Percentiles rank a stretch among this genome's conserved stretches.
Evolutionary conservation across 2,329 filamentous ascomycete species (phyloP).

Genomic region (Colletotrichum sublineola): DNA sequence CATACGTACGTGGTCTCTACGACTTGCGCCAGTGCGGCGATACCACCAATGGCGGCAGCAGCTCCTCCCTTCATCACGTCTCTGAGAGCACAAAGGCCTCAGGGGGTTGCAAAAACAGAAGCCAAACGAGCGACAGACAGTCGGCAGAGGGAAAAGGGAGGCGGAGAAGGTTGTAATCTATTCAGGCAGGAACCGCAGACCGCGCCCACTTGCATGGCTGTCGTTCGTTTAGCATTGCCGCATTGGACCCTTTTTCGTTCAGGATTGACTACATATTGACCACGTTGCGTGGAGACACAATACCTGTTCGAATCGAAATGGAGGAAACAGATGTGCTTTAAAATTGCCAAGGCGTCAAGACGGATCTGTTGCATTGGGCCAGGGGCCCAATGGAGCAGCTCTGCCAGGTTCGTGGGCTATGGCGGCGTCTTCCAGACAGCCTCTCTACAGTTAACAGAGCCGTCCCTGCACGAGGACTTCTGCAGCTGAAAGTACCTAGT

Average conservation of each 20-base stretch:
- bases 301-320: constrained; percentile 3
- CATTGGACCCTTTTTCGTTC: constrained; percentile 15
- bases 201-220: neutral
- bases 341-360: constrained; percentile 26
- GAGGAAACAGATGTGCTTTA: constrained; percentile 5
- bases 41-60: too few relatives aligned
- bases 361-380: constrained; percentile 31
- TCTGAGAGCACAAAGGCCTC: neutral
- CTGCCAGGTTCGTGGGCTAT: constrained; percentile 20
- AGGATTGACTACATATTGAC: constrained; percentile 18
- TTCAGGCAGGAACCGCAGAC: neutral
- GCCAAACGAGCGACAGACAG: neutral
- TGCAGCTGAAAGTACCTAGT: constrained; percentile 3
- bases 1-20: too few relatives aligned
- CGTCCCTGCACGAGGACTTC: neutral
- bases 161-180: neutral
- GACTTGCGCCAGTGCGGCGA: too few relatives aligned
- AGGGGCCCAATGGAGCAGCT: constrained; percentile 32
- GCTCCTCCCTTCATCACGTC: constrained; percentile 11
- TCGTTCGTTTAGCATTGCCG: constrained; percentile 15
- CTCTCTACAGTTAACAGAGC: neutral
- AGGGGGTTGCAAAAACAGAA: neutral
- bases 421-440: constrained; percentile 12
- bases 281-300: constrained; percentile 21
- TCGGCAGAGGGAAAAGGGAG: neutral